These are phyloP conservation scores for Blastobotrys raffinosifermentans DNA, from an alignment of 1,139 yeast genomes.

Conservation along the genomic window DNA sequence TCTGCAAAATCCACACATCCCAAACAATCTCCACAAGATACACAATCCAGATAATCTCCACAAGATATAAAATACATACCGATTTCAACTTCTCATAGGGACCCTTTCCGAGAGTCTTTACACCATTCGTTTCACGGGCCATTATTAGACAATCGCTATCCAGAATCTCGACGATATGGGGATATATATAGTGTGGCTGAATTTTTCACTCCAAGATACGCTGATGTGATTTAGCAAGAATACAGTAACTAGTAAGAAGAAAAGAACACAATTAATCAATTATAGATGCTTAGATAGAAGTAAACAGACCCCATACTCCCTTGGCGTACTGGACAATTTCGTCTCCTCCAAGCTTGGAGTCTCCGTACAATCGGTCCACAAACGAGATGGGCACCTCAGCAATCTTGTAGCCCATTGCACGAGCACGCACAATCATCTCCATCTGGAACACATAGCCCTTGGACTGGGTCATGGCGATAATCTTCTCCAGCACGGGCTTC, in stretches of 20 bases:
- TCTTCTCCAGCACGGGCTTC: slow-evolving; percentile 59
- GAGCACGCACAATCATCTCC: slow-evolving; percentile 87
- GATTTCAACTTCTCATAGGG: slow-evolving; percentile 12
- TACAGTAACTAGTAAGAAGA: too few relatives aligned
- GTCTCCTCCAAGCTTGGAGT: slow-evolving; percentile 74
- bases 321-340: slow-evolving; percentile 73
- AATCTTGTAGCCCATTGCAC: slow-evolving; percentile 61
- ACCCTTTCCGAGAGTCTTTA: slow-evolving; percentile 16
- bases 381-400: slow-evolving; percentile 79
- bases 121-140: slow-evolving; percentile 13
- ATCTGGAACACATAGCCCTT: slow-evolving; percentile 85
- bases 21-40: slow-evolving; percentile 1
- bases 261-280: too few relatives aligned
- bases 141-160: background rate
- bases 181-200: too few relatives aligned
- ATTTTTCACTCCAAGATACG: too few relatives aligned
- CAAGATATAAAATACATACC: slow-evolving; percentile 10
- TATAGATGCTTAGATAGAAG: slow-evolving; percentile 25
- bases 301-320: slow-evolving; percentile 68
- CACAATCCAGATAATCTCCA: background rate
- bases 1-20: background rate
- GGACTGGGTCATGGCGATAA: slow-evolving; percentile 63
- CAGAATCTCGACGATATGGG: too few relatives aligned
- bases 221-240: too few relatives aligned
- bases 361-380: slow-evolving; percentile 78